Conservation (phyloP, 192 early-diverging fungal species). For the Rhizoclosmatium sp. region DNA sequence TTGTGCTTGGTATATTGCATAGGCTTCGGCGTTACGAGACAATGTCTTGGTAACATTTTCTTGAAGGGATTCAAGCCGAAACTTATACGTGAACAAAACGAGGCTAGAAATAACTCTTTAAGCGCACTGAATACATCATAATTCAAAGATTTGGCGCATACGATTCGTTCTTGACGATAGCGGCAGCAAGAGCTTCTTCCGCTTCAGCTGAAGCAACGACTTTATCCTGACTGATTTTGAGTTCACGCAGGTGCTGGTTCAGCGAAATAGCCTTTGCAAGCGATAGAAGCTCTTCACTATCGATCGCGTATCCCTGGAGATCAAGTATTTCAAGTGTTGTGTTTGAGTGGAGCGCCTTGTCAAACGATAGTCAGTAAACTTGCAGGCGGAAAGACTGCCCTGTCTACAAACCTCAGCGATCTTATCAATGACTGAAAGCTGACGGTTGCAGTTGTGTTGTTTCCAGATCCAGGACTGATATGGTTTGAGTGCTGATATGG, state of each 20-base stretch:
- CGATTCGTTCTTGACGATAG: neutral
- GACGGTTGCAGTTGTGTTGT: too few relatives aligned
- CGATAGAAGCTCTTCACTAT: neutral
- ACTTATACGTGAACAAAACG: neutral
- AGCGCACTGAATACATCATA: too few relatives aligned
- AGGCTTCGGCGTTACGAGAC: neutral
- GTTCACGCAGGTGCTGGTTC: constrained; percentile 18
- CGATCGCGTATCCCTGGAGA: constrained; percentile 16
- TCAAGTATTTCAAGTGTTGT: constrained; percentile 15
- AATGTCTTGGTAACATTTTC: neutral
- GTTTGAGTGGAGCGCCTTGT: constrained; percentile 19
- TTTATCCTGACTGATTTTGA: constrained; percentile 14
- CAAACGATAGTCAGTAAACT: neutral
- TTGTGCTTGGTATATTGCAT: neutral
- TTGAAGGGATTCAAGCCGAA: neutral
- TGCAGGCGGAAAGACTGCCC: neutral
- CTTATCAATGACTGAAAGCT: constrained; percentile 2
- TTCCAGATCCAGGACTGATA: too few relatives aligned
- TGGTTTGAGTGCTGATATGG: too few relatives aligned
- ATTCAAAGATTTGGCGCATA: neutral
- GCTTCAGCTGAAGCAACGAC: neutral
- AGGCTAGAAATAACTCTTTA: neutral
- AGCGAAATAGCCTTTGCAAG: neutral
- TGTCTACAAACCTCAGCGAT: neutral
- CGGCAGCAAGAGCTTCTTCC: constrained; percentile 19